phyloP scores from a whole-genome alignment of 768 basidiomycete genomes.

The Tulasnella sp. region DNA sequence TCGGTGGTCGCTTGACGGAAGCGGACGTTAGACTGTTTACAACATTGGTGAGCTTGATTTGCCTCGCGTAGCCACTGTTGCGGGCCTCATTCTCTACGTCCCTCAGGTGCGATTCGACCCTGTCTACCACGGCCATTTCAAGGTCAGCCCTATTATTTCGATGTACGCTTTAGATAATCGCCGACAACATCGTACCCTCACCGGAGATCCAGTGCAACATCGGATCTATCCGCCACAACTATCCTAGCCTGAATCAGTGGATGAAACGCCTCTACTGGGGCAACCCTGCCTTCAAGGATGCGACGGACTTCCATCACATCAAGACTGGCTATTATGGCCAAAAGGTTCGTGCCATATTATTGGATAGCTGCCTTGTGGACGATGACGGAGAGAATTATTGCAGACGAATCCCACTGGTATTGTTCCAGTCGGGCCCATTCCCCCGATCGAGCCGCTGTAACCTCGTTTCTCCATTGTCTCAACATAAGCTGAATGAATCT shows the following conservation, averaged over 20 bases:
- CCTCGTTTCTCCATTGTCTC: no score
- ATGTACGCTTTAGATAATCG: neutral
- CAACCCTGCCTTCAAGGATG: conserved; percentile 79
- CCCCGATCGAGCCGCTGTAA: conserved; percentile 23
- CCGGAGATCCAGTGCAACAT: conserved; percentile 62
- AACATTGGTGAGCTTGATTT: conserved; percentile 67
- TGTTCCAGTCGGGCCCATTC: conserved; percentile 25
- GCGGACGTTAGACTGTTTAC: conserved; percentile 87
- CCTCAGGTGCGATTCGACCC: conserved; percentile 82
- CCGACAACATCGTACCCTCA: neutral
- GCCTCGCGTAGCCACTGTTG: neutral
- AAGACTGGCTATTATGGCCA: conserved; percentile 64
- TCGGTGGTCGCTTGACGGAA: conserved; percentile 83
- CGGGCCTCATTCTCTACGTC: neutral
- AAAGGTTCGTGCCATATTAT: neutral
- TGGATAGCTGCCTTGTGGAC: neutral
- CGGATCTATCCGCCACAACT: conserved; percentile 80
- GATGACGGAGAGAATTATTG: neutral
- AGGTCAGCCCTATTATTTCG: conserved; percentile 42
- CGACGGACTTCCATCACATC: conserved; percentile 89
- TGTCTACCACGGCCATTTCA: conserved; percentile 91
- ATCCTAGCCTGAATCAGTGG: conserved; percentile 87
- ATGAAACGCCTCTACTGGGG: conserved; percentile 91
- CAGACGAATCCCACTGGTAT: conserved; percentile 8
- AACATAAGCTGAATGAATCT: no score